Conservation (phyloP, 2,329 filamentous ascomycete genomes). For the Geosmithia morbida region DNA sequence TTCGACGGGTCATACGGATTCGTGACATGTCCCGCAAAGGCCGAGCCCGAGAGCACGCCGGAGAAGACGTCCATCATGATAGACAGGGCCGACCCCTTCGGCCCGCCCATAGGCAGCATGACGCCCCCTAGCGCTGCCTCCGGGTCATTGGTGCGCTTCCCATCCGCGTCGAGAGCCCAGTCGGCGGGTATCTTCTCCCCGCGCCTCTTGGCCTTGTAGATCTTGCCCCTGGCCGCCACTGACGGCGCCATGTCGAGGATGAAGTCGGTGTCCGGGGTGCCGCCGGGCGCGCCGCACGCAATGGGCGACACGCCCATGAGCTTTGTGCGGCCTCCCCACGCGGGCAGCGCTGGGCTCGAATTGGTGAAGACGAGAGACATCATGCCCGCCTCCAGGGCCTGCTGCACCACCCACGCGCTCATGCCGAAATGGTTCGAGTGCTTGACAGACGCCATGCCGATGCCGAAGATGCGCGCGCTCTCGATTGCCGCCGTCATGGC, state of each 20-base stretch:
- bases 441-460: conserved; percentile 63
- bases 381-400: conserved; percentile 58
- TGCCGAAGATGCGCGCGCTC: conserved; percentile 49
- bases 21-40: conserved; percentile 65
- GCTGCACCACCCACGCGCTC: conserved; percentile 66
- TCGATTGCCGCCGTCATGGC: conserved; percentile 55
- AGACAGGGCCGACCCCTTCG: conserved; percentile 62
- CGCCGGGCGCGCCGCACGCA: conserved; percentile 59
- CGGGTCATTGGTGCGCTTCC: conserved; percentile 57
- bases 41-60: conserved; percentile 61
- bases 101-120: conserved; percentile 77
- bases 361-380: conserved; percentile 61
- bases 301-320: conserved; percentile 63
- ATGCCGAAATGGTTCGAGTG: conserved; percentile 77
- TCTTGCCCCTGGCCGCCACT: conserved; percentile 56
- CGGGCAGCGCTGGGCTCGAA: conserved; percentile 56
- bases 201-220: conserved; percentile 53
- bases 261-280: conserved; percentile 37
- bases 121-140: conserved; percentile 57
- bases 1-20: conserved; percentile 60
- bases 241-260: conserved; percentile 64
- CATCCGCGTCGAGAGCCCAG: conserved; percentile 64
- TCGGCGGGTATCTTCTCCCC: conserved; percentile 55
- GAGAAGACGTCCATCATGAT: conserved; percentile 90
- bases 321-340: conserved; percentile 53